These are phyloP conservation scores for Karstenula rhodostoma DNA, from an alignment of 2,329 filamentous ascomycete species.

Conservation along the genomic window DNA sequence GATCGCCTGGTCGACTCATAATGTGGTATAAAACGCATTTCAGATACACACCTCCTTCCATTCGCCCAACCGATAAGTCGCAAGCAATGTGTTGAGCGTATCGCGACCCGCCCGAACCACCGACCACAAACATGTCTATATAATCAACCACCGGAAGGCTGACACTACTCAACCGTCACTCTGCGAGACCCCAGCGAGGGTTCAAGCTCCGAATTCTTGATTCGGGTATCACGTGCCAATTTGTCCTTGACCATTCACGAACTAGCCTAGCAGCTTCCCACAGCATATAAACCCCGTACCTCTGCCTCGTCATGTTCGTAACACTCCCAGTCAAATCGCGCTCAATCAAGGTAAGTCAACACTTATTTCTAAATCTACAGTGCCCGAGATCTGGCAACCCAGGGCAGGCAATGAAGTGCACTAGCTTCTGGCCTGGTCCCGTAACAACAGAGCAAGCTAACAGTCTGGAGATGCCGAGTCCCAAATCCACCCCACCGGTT, in stretches of 20 bases:
- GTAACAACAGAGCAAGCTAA: neutral
- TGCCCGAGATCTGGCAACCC: neutral
- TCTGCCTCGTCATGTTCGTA: neutral
- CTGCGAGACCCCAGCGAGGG: neutral
- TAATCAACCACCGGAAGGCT: neutral
- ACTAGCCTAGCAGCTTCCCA: neutral
- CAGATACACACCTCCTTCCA: no score
- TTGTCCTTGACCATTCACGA: neutral
- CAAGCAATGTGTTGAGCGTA: neutral
- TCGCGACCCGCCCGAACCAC: neutral
- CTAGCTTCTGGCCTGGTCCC: neutral
- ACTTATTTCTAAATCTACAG: neutral
- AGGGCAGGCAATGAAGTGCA: neutral
- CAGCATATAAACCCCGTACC: neutral
- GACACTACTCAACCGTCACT: neutral
- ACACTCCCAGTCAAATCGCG: no score
- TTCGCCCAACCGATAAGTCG: neutral
- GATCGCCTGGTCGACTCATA: no score
- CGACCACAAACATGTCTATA: neutral
- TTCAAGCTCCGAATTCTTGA: neutral
- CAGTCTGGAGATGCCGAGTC: neutral
- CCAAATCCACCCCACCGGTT: neutral
- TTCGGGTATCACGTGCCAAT: neutral
- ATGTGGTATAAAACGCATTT: no score
- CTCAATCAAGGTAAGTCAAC: neutral